Evolutionary conservation across 225 moss, liverwort and hornwort species (phyloP).

Genomic region (Marchantia paleacea): DNA sequence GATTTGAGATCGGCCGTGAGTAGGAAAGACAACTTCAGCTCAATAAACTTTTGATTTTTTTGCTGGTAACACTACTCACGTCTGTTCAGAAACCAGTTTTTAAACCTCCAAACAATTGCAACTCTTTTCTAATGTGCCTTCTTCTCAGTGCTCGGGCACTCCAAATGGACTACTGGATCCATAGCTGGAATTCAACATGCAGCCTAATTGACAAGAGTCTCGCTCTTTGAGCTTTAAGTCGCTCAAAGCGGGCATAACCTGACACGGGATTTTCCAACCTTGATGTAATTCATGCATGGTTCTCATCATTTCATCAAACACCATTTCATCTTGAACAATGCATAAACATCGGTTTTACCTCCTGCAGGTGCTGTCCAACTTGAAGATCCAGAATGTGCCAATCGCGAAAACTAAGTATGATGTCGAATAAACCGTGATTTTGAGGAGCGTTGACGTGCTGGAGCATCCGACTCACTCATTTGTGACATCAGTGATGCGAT

Average conservation of each 20-base stretch:
- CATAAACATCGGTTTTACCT: not conserved
- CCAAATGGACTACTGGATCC: not conserved
- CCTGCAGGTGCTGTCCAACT: not conserved
- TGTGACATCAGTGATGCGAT: conserved; percentile 2
- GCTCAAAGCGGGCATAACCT: not conserved
- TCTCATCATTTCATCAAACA: not conserved
- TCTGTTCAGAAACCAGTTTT: not conserved
- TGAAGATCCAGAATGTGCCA: not conserved
- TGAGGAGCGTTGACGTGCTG: not conserved
- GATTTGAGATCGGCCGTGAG: conserved; percentile 1
- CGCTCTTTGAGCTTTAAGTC: not conserved
- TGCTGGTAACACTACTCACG: not conserved
- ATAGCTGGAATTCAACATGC: not conserved
- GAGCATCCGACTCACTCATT: conserved; percentile 1
- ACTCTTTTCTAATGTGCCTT: not conserved
- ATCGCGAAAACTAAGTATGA: not conserved
- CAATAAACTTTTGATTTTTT: not conserved
- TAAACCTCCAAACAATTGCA: not conserved
- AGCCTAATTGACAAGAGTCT: conserved; percentile 2
- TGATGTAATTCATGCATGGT: not conserved
- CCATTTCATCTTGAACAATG: not conserved
- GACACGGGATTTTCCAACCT: not conserved
- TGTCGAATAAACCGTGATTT: not conserved
- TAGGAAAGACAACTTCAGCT: not conserved
- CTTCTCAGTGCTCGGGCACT: not conserved